Base-by-base conservation (phyloP, 202 grass and related monocot species). In the Zizania palustris region DNA sequence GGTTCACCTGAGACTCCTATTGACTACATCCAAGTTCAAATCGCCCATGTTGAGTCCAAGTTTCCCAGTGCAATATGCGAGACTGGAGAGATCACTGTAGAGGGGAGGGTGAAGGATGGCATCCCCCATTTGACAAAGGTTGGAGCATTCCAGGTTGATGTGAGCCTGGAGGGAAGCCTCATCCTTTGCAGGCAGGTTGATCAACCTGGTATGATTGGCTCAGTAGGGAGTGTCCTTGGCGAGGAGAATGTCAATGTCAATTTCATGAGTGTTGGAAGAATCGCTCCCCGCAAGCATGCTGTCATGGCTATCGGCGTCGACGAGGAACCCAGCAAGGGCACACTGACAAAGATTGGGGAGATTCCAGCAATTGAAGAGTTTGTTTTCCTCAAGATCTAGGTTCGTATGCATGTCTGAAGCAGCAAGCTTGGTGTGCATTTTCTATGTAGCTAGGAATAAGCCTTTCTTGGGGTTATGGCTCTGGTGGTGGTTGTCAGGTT, bases 181-280 rank as follows among this genome's bases (percentile, higher is more conserved):
- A 96, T 96, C 50, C 89, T 96, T 9, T 96, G 93, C 82, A 76
- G 85, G 67, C 93, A 96, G 76, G 89, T 96, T 2, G 93, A 96
- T 60, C 93, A 92, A 39, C 93, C 93, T 0, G 90, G 93, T 13
- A 96, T 96, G 93, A 90, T 96, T 7, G 93, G 93, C 11, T 63
- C 87, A 4, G 89, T 96, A 0, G 93, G 89, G 50, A 86, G 87
- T 9, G 83, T 92, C 28, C 34, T 96, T 21, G 90, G 87, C 0
- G 87, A 90, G 69, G 86, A 88, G 72, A 96, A 96, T 5, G 82
- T 96, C n/a, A 96, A 96, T 72, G 93, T 96, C 49, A 96, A 80
- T 80, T 96, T 96, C 88, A 96, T 92, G 93, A 96, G 93, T 48
- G 93, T 96, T 0, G 90, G 93, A 28, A 82, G 93, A 19, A 72